Evolutionary conservation across 202 grass and related monocot species (phyloP).

Genomic region (Musa balbisiana): DNA sequence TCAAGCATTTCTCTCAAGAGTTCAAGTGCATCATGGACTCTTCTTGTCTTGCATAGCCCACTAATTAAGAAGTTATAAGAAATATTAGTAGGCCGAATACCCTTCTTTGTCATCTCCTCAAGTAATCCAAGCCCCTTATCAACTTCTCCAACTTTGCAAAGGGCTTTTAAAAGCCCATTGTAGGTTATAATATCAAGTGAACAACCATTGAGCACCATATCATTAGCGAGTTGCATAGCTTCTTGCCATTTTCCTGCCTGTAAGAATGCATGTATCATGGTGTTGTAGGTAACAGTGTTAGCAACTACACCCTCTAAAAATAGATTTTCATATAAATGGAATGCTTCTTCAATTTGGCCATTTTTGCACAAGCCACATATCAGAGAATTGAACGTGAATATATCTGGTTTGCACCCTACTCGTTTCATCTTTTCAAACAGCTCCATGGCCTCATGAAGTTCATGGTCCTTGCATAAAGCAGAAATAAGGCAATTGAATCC

Average conservation of each 20-base stretch:
- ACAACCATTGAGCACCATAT: slow-evolving; percentile 72
- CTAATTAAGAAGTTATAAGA: slow-evolving; percentile 75
- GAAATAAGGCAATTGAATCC: slow-evolving; percentile 89
- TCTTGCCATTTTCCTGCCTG: slow-evolving; percentile 49
- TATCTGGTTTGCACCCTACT: slow-evolving; percentile 63
- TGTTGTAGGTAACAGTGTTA: slow-evolving; percentile 81
- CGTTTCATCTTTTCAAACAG: slow-evolving; percentile 75
- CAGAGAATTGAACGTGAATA: slow-evolving; percentile 75
- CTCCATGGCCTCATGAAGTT: slow-evolving; percentile 38
- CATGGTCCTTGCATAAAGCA: slow-evolving; percentile 57
- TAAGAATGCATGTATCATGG: slow-evolving; percentile 62
- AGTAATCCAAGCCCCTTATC: slow-evolving; percentile 44
- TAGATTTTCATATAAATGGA: slow-evolving; percentile 58
- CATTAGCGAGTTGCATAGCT: slow-evolving; percentile 51
- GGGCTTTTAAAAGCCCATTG: slow-evolving; percentile 79
- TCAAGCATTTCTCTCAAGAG: slow-evolving; percentile 77
- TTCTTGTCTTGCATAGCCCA: slow-evolving; percentile 61
- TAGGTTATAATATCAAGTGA: slow-evolving; percentile 71
- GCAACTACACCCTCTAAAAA: slow-evolving; percentile 56
- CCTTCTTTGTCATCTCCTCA: slow-evolving; percentile 64
- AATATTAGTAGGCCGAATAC: slow-evolving; percentile 75
- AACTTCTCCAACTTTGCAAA: slow-evolving; percentile 64
- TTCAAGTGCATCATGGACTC: slow-evolving; percentile 63
- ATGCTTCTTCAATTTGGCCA: slow-evolving; percentile 55
- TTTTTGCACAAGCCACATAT: slow-evolving; percentile 63